Evolutionary conservation across 1,284 basidiomycete species (phyloP).

Genomic region (Trichosporon coremiiforme): DNA sequence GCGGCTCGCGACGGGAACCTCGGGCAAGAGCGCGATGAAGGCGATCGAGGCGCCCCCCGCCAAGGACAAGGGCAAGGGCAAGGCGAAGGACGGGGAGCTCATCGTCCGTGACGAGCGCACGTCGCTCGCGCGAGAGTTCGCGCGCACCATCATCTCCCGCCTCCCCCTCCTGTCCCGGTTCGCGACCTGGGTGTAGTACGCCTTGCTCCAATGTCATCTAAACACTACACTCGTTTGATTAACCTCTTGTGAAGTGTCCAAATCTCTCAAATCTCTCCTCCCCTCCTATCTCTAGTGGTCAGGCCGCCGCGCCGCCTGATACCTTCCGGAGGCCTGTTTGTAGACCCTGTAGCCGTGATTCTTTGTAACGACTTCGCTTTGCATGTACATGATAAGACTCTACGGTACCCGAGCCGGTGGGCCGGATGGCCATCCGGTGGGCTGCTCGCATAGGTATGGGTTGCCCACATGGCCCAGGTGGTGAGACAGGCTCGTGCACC

Average conservation of each 20-base stretch:
- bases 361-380: conserved; percentile 3
- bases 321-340: not conserved
- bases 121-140: not conserved
- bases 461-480: not conserved
- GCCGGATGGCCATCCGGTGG: not conserved
- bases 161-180: conserved; percentile 11
- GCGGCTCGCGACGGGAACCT: conserved; percentile 9
- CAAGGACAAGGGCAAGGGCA: not conserved
- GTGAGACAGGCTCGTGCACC: conserved; percentile 3
- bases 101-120: not conserved
- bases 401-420: no score
- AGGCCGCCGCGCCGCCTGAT: not conserved
- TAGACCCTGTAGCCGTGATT: not conserved
- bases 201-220: not conserved
- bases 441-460: not conserved
- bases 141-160: conserved; percentile 10
- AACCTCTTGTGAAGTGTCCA: not conserved
- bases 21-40: not conserved
- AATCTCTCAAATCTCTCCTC: not conserved
- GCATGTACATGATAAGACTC: conserved; percentile 2
- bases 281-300: not conserved
- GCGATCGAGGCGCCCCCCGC: conserved; percentile 5
- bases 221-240: not conserved
- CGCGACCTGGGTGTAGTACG: conserved; percentile 5
- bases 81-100: not conserved